Conservation (phyloP, 2,329 filamentous ascomycete species). For the Hypoxylon rubiginosum region DNA sequence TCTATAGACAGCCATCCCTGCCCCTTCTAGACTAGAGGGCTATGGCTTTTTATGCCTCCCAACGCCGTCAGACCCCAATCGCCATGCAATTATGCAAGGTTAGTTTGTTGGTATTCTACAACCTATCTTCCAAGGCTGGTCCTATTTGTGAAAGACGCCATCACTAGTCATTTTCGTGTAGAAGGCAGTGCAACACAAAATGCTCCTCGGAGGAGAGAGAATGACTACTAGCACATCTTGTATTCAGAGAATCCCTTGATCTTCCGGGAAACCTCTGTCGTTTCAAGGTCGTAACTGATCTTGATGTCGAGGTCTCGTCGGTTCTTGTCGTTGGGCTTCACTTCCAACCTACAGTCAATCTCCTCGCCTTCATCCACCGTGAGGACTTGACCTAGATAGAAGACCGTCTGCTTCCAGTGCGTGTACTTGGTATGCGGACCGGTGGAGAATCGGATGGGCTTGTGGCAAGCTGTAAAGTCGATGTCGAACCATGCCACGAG, state of each 20-base stretch:
- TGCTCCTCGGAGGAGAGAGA: neutral
- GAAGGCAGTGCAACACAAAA: constrained; percentile 13
- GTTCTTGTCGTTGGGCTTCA: constrained; percentile 94
- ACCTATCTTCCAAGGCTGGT: constrained; percentile 5
- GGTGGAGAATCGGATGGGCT: constrained; percentile 95
- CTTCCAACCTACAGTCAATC: constrained; percentile 79
- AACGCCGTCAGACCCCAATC: constrained; percentile 35
- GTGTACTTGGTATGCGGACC: constrained; percentile 99
- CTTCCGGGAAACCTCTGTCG: constrained; percentile 77
- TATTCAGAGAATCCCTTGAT: constrained; percentile 81
- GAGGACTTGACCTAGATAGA: constrained; percentile 93
- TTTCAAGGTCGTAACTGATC: constrained; percentile 84
- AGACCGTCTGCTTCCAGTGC: constrained; percentile 99
- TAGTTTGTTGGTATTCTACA: constrained; percentile 21
- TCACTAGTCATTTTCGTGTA: constrained; percentile 1
- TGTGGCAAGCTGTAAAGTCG: constrained; percentile 98
- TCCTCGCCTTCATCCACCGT: constrained; percentile 91
- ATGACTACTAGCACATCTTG: constrained; percentile 75
- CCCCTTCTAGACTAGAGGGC: constrained; percentile 16
- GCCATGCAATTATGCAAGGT: constrained; percentile 41
- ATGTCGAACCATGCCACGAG: constrained; percentile 99
- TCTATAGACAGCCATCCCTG: constrained; percentile 10
- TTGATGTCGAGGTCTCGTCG: constrained; percentile 93
- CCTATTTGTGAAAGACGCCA: constrained; percentile 8
- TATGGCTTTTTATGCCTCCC: constrained; percentile 28